These are phyloP conservation scores for Melampsora medusae DNA, from an alignment of 1,284 basidiomycete genomes.

Conservation along the genomic window DNA sequence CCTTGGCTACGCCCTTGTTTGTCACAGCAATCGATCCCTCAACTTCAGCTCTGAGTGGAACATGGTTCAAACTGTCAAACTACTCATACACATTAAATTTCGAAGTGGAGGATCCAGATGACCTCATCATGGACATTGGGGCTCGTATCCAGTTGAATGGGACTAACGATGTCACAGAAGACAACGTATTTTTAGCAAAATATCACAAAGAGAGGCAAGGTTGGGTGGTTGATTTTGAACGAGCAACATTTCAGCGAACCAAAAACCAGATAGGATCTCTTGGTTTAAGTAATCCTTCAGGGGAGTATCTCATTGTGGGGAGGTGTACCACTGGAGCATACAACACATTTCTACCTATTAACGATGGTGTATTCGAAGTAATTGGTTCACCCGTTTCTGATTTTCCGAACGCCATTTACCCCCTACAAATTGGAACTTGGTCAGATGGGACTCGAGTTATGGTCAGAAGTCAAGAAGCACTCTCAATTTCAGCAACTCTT, in stretches of 20 bases:
- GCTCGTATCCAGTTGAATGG: neutral
- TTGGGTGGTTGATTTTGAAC: constrained; percentile 9
- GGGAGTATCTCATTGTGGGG: neutral
- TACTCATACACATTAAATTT: constrained; percentile 3
- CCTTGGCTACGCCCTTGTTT: neutral
- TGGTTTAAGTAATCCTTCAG: constrained; percentile 5
- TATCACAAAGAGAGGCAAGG: constrained; percentile 4
- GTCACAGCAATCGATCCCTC: constrained; percentile 14
- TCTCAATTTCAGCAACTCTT: neutral
- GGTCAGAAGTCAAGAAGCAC: constrained; percentile 3
- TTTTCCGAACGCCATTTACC: neutral
- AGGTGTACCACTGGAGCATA: neutral
- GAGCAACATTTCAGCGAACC: neutral
- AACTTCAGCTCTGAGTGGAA: constrained; percentile 4
- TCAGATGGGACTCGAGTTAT: constrained; percentile 9
- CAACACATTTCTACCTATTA: neutral
- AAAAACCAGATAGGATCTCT: neutral
- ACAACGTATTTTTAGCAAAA: constrained; percentile 9
- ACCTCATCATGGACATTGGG: neutral
- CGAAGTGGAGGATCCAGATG: constrained; percentile 11
- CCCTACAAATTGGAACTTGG: constrained; percentile 12
- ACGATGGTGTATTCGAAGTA: constrained; percentile 2
- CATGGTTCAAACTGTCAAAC: neutral
- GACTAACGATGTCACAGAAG: neutral
- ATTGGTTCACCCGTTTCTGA: neutral